Conservation (phyloP, 768 basidiomycete genomes). For the Russula olivacea region DNA sequence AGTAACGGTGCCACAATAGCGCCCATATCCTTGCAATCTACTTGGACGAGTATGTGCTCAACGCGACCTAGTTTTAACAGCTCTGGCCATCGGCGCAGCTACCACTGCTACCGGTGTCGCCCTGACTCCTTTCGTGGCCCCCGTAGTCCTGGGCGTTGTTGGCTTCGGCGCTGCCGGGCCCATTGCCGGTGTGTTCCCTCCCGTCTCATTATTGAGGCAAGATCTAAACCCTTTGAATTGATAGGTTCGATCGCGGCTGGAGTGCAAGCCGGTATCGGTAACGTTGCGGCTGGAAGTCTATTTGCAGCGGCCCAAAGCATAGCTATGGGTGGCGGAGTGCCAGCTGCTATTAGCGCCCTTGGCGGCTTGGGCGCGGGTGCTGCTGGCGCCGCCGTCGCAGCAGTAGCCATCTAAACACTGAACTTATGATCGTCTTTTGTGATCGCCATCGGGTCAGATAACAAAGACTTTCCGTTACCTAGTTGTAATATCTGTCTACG, state of each 20-base stretch:
- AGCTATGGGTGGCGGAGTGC: slow-evolving; percentile 13
- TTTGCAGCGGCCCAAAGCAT: slow-evolving; percentile 13
- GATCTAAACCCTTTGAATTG: not conserved
- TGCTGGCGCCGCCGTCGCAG: not conserved
- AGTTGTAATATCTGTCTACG: not conserved
- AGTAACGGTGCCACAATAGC: not conserved
- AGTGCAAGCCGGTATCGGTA: slow-evolving; percentile 15
- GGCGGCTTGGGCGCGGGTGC: not conserved
- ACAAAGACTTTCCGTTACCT: not conserved
- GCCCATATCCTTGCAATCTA: not conserved
- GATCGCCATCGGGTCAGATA: not conserved
- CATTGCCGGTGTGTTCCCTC: not conserved
- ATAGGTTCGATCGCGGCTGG: slow-evolving; percentile 13
- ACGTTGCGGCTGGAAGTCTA: slow-evolving; percentile 10
- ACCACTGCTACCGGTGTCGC: not conserved
- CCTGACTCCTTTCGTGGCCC: not conserved
- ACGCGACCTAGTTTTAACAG: not conserved
- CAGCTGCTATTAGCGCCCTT: not conserved
- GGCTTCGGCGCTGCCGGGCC: slow-evolving; percentile 10
- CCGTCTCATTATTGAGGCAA: too few relatives aligned
- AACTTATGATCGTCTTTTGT: too few relatives aligned
- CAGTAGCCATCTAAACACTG: not conserved
- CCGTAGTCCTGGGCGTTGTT: not conserved
- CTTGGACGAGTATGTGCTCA: not conserved
- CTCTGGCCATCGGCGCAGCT: not conserved